phyloP scores from a whole-genome alignment of 2,329 filamentous ascomycete genomes.

The Sclerotinia subarctica region DNA sequence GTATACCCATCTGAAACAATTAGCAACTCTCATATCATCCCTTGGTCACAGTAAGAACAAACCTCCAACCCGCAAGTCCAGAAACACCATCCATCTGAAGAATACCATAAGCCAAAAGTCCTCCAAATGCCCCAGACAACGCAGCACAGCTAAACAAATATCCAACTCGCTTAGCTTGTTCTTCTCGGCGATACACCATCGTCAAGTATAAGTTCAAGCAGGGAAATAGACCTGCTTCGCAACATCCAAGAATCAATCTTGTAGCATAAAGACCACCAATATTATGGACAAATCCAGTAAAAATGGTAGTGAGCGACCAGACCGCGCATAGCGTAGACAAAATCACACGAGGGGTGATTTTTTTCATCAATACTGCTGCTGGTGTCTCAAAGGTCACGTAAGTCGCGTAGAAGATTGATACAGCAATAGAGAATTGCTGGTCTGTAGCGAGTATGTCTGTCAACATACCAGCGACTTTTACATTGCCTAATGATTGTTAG shows the following conservation, averaged over 20 bases:
- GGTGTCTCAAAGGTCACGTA: conserved; percentile 50
- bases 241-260: conserved; percentile 47
- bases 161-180: conserved; percentile 53
- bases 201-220: conserved; percentile 49
- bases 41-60: conserved; percentile 39
- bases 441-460: conserved; percentile 26
- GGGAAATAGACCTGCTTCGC: conserved; percentile 50
- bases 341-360: conserved; percentile 43
- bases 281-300: conserved; percentile 46
- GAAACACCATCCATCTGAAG: conserved; percentile 46
- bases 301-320: conserved; percentile 50
- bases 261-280: conserved; percentile 45
- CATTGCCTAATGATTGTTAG: conserved; percentile 44
- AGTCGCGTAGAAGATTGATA: conserved; percentile 51
- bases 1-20: conserved; percentile 42
- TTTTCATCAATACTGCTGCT: conserved; percentile 48
- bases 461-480: conserved; percentile 28
- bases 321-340: conserved; percentile 37
- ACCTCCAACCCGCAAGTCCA: conserved; percentile 47
- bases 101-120: conserved; percentile 52
- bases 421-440: conserved; percentile 31
- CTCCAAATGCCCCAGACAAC: conserved; percentile 49
- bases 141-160: conserved; percentile 54
- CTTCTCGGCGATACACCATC: conserved; percentile 55
- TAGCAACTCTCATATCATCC: background rate